Evolutionary conservation across 2,329 filamentous ascomycete species (phyloP), one percentile per base, ranked within the genome.

Genomic region (Alternaria triticimaculans): DNA sequence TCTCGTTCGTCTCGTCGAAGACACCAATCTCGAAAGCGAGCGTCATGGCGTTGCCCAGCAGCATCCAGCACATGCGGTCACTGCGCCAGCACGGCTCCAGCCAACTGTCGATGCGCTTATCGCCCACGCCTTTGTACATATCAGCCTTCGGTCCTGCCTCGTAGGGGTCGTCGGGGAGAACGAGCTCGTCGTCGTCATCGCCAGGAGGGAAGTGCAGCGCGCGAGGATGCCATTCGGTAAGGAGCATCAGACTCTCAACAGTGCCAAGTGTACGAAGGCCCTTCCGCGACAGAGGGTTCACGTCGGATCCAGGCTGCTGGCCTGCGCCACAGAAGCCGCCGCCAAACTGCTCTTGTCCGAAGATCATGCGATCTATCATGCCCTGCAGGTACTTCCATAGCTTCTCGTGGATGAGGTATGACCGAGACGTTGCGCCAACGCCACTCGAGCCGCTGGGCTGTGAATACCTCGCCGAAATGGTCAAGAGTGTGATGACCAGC

Each of bases 61-160:
- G 84, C 93, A 97, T 97, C 95, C 95, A 97, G 76, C 93, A 97
- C 92, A 97, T 97, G 58, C 94, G 91, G 75, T 97, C 95, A 63
- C 83, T 85, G 72, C 95, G 87, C 93, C 95, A 97, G 9, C 93
- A 95, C 3, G 96, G 96, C 79, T 99, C 96, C 5, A 98, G 88
- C 93, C 96, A 98, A 78, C 93, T 95, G 76, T 97, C 94, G 67
- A 97, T 96, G 26, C 94, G 86, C 78, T 92, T 90, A 10, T 93
- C 93, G 48, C 93, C 92, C 20, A 93, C 87, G n/a, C 88, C 88
- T 28, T 86, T 87, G 44, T 77, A 73, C 54, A 76, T 72, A 12
- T 85, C 82, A 11, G 72, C 68, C 54, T 63, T 67, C 10, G 65
- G 68, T 26, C 81, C 79, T 28, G 78, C 76, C 6, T 83, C 82